Conservation (phyloP, 2,329 filamentous ascomycete species). For the Monosporascus sp. region DNA sequence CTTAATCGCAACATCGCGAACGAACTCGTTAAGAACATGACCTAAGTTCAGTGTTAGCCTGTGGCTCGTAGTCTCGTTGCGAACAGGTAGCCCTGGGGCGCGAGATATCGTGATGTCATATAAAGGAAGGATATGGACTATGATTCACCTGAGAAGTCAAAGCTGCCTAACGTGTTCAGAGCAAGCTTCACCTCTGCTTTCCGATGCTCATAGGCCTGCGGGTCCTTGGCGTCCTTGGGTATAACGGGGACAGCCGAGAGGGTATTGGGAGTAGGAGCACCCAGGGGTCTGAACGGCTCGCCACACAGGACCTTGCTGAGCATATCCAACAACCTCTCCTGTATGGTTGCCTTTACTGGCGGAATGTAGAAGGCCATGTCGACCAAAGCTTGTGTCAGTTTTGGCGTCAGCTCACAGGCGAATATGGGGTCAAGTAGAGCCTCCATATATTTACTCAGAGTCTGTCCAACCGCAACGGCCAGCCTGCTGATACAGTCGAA, state of each 20-base stretch:
- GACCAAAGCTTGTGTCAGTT: slow-evolving; percentile 89
- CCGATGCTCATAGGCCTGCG: slow-evolving; percentile 71
- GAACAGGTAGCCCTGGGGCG: background rate
- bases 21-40: slow-evolving; percentile 95
- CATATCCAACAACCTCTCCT: slow-evolving; percentile 90
- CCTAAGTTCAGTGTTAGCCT: slow-evolving; percentile 34
- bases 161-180: slow-evolving; percentile 92
- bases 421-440: slow-evolving; percentile 93
- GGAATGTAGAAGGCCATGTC: slow-evolving; percentile 99
- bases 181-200: slow-evolving; percentile 89
- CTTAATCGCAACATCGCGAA: slow-evolving; percentile 94
- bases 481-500: slow-evolving; percentile 98
- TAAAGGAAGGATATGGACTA: background rate
- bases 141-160: slow-evolving; percentile 71
- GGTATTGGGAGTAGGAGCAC: slow-evolving; percentile 80
- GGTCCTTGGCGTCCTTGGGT: slow-evolving; percentile 81
- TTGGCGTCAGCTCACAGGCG: slow-evolving; percentile 88
- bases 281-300: slow-evolving; percentile 85
- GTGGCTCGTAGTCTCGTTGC: background rate
- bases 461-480: slow-evolving; percentile 90
- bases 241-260: slow-evolving; percentile 76
- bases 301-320: slow-evolving; percentile 90
- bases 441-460: slow-evolving; percentile 97
- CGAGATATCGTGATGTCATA: no score
- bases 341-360: slow-evolving; percentile 85